Conservation (phyloP, 2,329 filamentous ascomycete genomes). For the Fusarium anguioides region DNA sequence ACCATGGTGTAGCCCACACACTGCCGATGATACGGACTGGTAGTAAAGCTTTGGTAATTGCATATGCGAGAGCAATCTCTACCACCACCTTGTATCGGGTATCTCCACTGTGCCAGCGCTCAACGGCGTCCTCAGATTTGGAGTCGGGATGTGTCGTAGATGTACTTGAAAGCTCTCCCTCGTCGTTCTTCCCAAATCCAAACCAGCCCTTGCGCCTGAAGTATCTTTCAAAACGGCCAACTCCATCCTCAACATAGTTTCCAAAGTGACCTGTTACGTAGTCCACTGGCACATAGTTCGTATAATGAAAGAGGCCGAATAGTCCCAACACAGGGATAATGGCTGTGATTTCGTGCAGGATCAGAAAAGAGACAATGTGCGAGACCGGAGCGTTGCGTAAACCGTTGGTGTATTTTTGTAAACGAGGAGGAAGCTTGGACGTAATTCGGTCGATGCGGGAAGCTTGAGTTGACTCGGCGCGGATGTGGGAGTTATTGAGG, state of each 20-base stretch:
- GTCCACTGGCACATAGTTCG: conserved; percentile 73
- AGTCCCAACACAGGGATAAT: conserved; percentile 81
- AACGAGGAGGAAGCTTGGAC: conserved; percentile 69
- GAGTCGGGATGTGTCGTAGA: conserved; percentile 10
- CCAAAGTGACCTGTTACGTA: conserved; percentile 64
- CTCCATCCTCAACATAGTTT: conserved; percentile 67
- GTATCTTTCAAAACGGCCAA: conserved; percentile 81
- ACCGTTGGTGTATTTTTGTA: conserved; percentile 75
- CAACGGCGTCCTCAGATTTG: conserved; percentile 46
- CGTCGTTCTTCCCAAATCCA: conserved; percentile 60
- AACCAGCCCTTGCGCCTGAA: conserved; percentile 87
- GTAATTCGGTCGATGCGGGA: conserved; percentile 60
- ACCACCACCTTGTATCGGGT: conserved; percentile 67
- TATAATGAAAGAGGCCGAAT: conserved; percentile 82
- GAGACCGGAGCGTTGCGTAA: conserved; percentile 82
- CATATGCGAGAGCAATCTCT: conserved; percentile 88
- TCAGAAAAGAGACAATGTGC: conserved; percentile 85
- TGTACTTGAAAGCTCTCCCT: background rate
- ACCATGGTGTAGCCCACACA: conserved; percentile 92
- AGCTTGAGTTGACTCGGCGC: conserved; percentile 46
- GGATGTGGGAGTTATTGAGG: conserved; percentile 19
- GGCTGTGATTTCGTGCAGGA: conserved; percentile 93
- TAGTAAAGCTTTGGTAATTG: conserved; percentile 86
- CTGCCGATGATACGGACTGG: conserved; percentile 81
- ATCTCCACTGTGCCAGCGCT: conserved; percentile 54